phyloP scores from a whole-genome alignment of 495 filamentous ascomycete genomes.

The Hypoxylon intermedium region DNA sequence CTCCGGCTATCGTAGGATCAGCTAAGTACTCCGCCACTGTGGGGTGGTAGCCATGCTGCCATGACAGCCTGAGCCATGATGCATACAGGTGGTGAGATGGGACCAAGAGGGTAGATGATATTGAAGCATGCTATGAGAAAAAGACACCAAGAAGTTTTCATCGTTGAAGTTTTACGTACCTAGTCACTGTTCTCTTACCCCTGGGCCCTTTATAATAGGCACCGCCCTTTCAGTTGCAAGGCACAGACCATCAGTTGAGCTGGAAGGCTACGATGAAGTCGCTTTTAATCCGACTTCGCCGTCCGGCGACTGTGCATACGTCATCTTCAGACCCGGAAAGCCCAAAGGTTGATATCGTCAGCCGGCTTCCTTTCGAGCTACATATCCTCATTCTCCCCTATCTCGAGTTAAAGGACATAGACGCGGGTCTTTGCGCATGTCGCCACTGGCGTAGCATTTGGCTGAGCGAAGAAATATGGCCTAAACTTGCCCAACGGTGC shows the following conservation, averaged over 20 bases:
- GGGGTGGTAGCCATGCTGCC: too few relatives aligned
- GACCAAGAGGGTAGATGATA: too few relatives aligned
- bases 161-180: too few relatives aligned
- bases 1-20: too few relatives aligned
- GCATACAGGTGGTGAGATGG: too few relatives aligned
- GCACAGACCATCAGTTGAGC: not conserved
- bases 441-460: slow-evolving; percentile 34
- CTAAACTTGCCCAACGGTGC: slow-evolving; percentile 36
- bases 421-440: slow-evolving; percentile 31
- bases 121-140: too few relatives aligned
- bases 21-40: too few relatives aligned
- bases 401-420: slow-evolving; percentile 35
- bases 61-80: too few relatives aligned
- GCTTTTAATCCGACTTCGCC: slow-evolving; percentile 19
- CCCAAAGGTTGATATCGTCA: slow-evolving; percentile 29
- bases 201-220: too few relatives aligned
- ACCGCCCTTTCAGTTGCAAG: too few relatives aligned
- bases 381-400: slow-evolving; percentile 32
- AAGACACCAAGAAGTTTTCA: too few relatives aligned
- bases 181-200: too few relatives aligned
- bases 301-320: slow-evolving; percentile 1
- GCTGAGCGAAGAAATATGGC: slow-evolving; percentile 44
- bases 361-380: slow-evolving; percentile 42
- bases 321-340: not conserved
- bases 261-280: slow-evolving; percentile 29